Evolutionary conservation across 2,329 filamentous ascomycete genomes (phyloP).

Genomic region (Blumeriella jaapii): DNA sequence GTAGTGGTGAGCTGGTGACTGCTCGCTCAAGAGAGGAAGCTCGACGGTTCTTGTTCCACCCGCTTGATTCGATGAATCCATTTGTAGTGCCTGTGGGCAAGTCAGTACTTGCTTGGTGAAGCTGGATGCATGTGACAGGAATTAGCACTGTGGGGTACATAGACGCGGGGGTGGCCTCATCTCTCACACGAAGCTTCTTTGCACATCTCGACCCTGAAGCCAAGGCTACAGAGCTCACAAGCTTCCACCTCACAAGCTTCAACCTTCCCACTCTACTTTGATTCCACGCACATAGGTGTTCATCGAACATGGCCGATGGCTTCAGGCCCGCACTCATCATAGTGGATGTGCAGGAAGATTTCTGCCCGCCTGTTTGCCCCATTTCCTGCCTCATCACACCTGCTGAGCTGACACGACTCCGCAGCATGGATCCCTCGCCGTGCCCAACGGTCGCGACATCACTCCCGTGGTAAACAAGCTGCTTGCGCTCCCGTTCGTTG

Average conservation of each 20-base stretch:
- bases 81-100: no score
- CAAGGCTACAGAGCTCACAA: no score
- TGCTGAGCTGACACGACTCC: not conserved
- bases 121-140: no score
- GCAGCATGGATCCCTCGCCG: slow-evolving; percentile 74
- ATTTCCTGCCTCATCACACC: not conserved
- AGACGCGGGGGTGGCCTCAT: no score
- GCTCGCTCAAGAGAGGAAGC: no score
- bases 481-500: slow-evolving; percentile 55
- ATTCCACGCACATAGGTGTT: not conserved
- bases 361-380: slow-evolving; percentile 69
- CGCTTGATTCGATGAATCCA: no score
- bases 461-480: slow-evolving; percentile 63
- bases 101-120: no score
- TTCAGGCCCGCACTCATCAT: slow-evolving; percentile 54
- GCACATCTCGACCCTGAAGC: no score
- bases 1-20: no score
- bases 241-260: not conserved
- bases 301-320: slow-evolving; percentile 9
- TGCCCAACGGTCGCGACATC: slow-evolving; percentile 61
- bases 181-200: no score
- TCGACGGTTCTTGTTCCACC: no score
- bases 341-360: slow-evolving; percentile 89
- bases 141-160: no score
- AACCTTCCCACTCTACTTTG: not conserved